Base-by-base conservation (phyloP, 1,139 yeast genomes). In the Candida sp. region DNA sequence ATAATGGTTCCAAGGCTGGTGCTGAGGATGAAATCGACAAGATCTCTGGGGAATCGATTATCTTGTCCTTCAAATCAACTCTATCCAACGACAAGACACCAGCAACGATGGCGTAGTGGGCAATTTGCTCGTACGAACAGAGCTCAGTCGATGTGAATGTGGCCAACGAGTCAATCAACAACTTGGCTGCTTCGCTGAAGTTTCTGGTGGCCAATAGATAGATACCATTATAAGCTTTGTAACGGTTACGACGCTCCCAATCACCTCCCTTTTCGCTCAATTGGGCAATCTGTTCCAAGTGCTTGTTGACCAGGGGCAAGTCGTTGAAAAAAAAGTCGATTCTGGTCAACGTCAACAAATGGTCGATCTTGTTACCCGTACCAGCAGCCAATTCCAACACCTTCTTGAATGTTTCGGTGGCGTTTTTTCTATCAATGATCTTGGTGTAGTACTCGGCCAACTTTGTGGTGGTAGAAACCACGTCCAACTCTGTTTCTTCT, bases 241-340 rank as follows among this genome's bases (percentile, higher is more conserved):
- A 91, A 61, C 97, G 79, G 73, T 96, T 94, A 65, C 97, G 85
- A 69, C 99, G 90, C 72, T 96, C 99, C 99, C 99, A 94, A 68
- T 94, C 99, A 53, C 99, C 99, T 48, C 99, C 99, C 63, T 91
- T 88, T 63, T 94, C 99, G 63, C 94, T 91, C 65, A 90, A 76
- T 42, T 75, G 67, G 63, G 88, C 85, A 39, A 88, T 84, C 59
- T 86, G 86, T 51, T 88, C 96, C 62, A 96, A 80, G 65, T 88
- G 86, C 62, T 86, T 85, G 53, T 86, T 81, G 43, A 90, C 89
- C 58, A 83, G 83, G 11, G 75, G 73, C 63, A 85, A 86, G 72
- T 94, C 97, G 63, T 85, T 85, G 68, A 83, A 94, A 71, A 94
- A 93, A 65, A 92, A 87, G 26, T 96, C 98, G 53, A 96, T 73